Conservation (phyloP, 331 rosid genomes). For the Erythrophleum ivorense region DNA sequence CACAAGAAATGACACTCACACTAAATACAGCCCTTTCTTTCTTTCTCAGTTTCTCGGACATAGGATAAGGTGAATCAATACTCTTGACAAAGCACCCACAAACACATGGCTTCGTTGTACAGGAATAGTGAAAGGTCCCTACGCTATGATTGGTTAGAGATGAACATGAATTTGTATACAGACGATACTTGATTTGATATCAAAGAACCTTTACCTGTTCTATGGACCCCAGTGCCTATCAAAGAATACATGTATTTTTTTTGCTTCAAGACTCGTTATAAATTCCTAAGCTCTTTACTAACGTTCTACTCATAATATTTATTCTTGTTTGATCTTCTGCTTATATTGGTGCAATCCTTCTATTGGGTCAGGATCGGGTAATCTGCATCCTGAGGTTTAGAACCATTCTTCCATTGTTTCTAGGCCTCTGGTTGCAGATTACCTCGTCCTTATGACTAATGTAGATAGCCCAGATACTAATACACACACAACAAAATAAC, state of each 20-base stretch:
- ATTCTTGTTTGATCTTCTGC: neutral
- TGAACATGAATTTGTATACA: no score
- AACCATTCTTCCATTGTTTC: conserved; percentile 41
- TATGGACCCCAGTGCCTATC: neutral
- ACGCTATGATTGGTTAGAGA: neutral
- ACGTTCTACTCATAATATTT: conserved; percentile 29
- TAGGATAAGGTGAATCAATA: neutral
- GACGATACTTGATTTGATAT: neutral
- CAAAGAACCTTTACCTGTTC: neutral
- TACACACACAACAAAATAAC: neutral
- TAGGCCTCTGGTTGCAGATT: conserved; percentile 68
- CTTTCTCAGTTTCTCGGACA: neutral
- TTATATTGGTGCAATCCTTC: neutral
- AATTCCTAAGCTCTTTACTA: conserved; percentile 40
- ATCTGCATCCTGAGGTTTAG: conserved; percentile 76
- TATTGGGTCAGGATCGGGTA: conserved; percentile 55
- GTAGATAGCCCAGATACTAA: no score
- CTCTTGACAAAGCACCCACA: neutral
- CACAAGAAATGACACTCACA: neutral
- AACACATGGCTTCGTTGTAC: neutral
- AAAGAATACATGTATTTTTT: neutral
- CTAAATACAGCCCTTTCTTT: neutral
- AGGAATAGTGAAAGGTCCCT: neutral
- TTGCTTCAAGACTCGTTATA: conserved; percentile 46
- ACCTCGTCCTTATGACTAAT: conserved; percentile 48